These are phyloP conservation scores for Pichiaceae sp. DNA, from an alignment of 1,139 yeast species.

Conservation along the genomic window DNA sequence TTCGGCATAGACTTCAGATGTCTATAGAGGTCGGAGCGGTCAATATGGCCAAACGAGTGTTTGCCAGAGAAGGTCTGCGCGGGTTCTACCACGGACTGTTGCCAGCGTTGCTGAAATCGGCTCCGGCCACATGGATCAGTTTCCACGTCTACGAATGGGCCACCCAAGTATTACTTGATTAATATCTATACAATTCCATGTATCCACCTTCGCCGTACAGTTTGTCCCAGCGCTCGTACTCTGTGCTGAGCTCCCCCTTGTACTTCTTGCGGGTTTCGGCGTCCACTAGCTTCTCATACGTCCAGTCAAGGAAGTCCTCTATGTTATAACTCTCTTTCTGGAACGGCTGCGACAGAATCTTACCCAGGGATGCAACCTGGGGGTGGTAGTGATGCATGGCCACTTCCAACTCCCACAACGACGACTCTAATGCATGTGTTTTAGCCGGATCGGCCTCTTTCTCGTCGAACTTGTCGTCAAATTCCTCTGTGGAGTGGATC, in stretches of 20 bases:
- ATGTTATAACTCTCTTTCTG: conserved; percentile 77
- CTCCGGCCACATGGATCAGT: conserved; percentile 79
- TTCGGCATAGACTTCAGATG: conserved; percentile 74
- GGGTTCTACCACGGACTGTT: conserved; percentile 73
- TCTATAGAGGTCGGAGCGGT: conserved; percentile 18
- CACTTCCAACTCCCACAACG: conserved; percentile 87
- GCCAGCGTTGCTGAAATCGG: conserved; percentile 64
- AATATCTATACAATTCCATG: conserved; percentile 13
- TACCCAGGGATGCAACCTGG: conserved; percentile 86
- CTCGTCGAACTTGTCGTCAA: conserved; percentile 59
- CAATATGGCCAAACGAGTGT: conserved; percentile 29
- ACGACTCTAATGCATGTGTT: conserved; percentile 75
- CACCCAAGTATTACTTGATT: neutral
- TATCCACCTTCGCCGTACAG: conserved; percentile 28
- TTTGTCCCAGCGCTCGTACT: conserved; percentile 53
- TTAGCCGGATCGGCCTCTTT: conserved; percentile 63
- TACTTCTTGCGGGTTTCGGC: conserved; percentile 67
- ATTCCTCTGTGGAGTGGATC: conserved; percentile 49
- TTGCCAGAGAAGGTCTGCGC: conserved; percentile 46
- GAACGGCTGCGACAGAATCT: conserved; percentile 83
- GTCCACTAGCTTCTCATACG: conserved; percentile 63
- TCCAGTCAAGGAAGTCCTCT: conserved; percentile 94
- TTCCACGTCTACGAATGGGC: conserved; percentile 58
- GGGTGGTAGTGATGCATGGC: conserved; percentile 86
- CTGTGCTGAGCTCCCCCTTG: conserved; percentile 69